Base-by-base conservation (phyloP, 148 eudicot genomes). In the Cornus florida region DNA sequence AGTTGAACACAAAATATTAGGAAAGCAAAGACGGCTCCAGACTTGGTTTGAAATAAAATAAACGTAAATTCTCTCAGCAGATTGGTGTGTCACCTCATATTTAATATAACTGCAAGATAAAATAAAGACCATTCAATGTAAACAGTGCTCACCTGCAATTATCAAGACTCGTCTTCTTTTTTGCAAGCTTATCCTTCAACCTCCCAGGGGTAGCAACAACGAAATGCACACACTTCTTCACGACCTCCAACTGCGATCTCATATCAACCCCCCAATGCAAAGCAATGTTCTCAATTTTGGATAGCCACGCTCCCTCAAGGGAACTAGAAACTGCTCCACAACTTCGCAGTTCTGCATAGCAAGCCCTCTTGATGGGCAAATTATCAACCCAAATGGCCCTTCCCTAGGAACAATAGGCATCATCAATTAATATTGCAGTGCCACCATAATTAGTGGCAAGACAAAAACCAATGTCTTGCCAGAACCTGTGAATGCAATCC, bases 181-280 rank as follows among this genome's bases (percentile, higher is more conserved):
- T 94, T 6, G 93, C 95, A 57, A 94, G 90, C 88, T 91, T 74
- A 60, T 94, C 98, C 89, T 94, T 94, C 60, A 94, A 82, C 84
- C 98, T 86, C 48, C 98, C 97, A n/a, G 98, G 98, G 79, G 98
- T 94, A 72, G 98, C 98, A 83, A 94, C 95, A 59, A 94, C 98
- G 10, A 92, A 92, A 80, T 94, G 97, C 38, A 94, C 97, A 60
- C 98, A 95, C 75, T 67, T 89, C 80, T 88, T 91, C 56, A 92
- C 95, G 71, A 89, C 97, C 28, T 28, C 28, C 28, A 28, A 1
- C 28, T 28, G 1, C 28, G 1, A 28, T 28, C 28, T 28, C 1
- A 28, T 28, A 28, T 28, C 28, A 28, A 28, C 28, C 28, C 28
- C 0, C 28, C 28, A 28, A 28, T 28, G 28, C 28, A 28, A 28